A percentile compares a stretch with the other conserved stretches of the same genome.
Conservation (phyloP, 331 rosid genomes). For the Acacia pycnantha region DNA sequence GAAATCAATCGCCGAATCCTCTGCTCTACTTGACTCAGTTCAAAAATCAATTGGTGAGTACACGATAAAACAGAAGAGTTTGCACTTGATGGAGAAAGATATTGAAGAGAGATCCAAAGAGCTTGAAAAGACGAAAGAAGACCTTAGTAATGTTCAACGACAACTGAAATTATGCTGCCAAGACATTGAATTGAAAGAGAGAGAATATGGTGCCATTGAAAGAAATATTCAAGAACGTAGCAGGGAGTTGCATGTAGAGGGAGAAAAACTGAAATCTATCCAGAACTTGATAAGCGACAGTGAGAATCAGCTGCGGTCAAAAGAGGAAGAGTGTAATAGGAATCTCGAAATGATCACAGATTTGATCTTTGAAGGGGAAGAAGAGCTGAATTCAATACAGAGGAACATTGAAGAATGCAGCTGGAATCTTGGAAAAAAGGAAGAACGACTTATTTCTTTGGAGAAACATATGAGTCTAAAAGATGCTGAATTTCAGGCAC, state of each 20-base stretch:
- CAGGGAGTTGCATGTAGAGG: conserved; percentile 19
- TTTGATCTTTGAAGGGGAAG: neutral
- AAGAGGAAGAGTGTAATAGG: conserved; percentile 22
- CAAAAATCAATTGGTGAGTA: conserved; percentile 7
- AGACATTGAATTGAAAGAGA: conserved; percentile 31
- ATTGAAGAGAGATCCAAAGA: conserved; percentile 26
- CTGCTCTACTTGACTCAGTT: conserved; percentile 9
- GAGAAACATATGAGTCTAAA: conserved; percentile 14
- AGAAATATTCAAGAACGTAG: conserved; percentile 21
- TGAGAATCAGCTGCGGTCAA: neutral
- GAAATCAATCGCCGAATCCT: conserved; percentile 19
- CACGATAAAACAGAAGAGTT: neutral
- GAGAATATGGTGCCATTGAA: conserved; percentile 18
- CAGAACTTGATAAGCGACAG: conserved; percentile 1
- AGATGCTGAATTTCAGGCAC: neutral
- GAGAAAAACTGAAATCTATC: neutral
- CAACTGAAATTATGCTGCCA: neutral
- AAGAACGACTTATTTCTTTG: neutral
- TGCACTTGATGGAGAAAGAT: conserved; percentile 23
- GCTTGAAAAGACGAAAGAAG: conserved; percentile 30
- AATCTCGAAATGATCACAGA: neutral
- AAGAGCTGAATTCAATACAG: conserved; percentile 13
- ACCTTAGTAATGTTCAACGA: conserved; percentile 6
- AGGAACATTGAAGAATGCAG: conserved; percentile 16
- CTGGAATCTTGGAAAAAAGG: conserved; percentile 15